Evolutionary conservation across 1,284 basidiomycete genomes (phyloP), one percentile per base, ranked within the genome.

Genomic region (Acaromyces ingoldii): DNA sequence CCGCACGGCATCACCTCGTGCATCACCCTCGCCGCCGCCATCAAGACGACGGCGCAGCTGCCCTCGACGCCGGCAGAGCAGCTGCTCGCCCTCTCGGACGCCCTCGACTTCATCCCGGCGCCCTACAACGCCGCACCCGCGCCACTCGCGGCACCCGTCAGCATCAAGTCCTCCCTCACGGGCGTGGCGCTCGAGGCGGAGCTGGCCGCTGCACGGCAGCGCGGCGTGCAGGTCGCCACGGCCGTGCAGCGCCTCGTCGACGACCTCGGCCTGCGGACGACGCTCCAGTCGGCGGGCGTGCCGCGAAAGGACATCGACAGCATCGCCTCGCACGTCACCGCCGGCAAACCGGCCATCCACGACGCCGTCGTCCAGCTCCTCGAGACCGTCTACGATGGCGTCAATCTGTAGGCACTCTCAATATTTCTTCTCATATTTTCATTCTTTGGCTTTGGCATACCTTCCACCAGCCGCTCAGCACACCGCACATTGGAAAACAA

Each of bases 1-100:
- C 83, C 84, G 9, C 88, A 90, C 71, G 88, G 88, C 3, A 86
- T 88, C 61, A 89, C 88, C 5, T 87, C 86, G 21, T 89, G 88
- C 74, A 77, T 89, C 45, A 89, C 88, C 1, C 81, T 90, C 7
- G 57, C 42, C 0, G 17, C 45, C 1, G 40, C 58, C 1, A 51
- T 69, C 17, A 45, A 47, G 10, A 56, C 59, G 36, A 52, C 52
- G 1, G 57, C 62, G 3, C 21, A 37, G 6, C 53, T 19, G 11
- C 49, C 51, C 24, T 38, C 52, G 1, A 69, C 63, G 0, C 46
- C 53, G 0, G n/a, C 55, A 13, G 37, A 42, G 6, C 62, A 65
- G 28, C 55, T 69, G 15, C 39, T 53, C 19, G 64, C 64, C 13
- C 58, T 69, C 0, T 58, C 65, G 1, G 64, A 62, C 9, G 56